These are phyloP conservation scores for Colletotrichum falcatum DNA, from an alignment of 2,329 filamentous ascomycete species.

Conservation along the genomic window DNA sequence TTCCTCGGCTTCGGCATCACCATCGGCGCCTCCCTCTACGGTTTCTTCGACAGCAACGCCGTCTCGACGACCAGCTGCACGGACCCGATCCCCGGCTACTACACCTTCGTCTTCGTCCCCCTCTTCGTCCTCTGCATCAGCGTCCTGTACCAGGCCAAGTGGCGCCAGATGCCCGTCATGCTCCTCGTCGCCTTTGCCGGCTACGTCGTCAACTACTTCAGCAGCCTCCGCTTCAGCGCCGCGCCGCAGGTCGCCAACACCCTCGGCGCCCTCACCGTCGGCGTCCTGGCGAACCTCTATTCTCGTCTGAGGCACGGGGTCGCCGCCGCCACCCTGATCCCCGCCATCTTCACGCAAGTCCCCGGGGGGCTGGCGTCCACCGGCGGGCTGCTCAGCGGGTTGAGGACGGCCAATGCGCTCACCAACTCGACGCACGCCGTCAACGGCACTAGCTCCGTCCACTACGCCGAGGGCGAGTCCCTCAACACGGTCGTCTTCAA, in stretches of 20 bases:
- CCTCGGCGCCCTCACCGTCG: constrained; percentile 80
- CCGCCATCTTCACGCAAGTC: constrained; percentile 62
- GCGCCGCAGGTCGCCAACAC: constrained; percentile 83
- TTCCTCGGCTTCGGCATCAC: constrained; percentile 81
- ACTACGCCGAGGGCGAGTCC: constrained; percentile 41
- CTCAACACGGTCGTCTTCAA: constrained; percentile 56
- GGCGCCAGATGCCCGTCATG: constrained; percentile 84
- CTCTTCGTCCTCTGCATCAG: constrained; percentile 79
- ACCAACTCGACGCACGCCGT: constrained; percentile 52
- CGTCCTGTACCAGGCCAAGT: constrained; percentile 84
- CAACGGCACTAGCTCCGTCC: constrained; percentile 51
- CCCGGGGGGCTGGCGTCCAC: constrained; percentile 61
- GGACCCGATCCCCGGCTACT: constrained; percentile 56
- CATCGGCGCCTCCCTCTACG: constrained; percentile 73
- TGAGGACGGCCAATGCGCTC: constrained; percentile 58
- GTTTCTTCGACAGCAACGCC: constrained; percentile 67
- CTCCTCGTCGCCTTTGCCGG: constrained; percentile 77
- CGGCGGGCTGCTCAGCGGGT: constrained; percentile 59
- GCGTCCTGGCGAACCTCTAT: constrained; percentile 82
- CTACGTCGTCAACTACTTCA: constrained; percentile 83
- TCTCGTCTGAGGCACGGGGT: constrained; percentile 69
- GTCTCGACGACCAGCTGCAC: constrained; percentile 57
- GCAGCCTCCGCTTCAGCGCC: constrained; percentile 71
- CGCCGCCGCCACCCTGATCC: constrained; percentile 60
- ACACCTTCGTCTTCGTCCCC: constrained; percentile 78